Evolutionary conservation across 2,329 filamentous ascomycete genomes (phyloP).

Genomic region (Diplodia intermedia): DNA sequence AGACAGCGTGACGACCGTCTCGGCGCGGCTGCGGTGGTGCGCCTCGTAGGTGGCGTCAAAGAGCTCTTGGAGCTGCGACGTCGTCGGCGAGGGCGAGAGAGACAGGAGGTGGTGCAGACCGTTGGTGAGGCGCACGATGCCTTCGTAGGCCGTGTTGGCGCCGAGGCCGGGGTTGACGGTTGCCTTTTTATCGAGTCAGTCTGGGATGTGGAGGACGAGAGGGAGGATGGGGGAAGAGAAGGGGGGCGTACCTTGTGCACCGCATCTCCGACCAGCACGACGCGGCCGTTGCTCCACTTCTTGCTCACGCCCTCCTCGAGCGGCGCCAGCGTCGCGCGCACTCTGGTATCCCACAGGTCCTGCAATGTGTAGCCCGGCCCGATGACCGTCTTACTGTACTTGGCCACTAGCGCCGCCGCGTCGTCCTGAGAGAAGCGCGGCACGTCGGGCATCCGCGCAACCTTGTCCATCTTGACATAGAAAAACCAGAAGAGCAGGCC

Average conservation of each 20-base stretch:
- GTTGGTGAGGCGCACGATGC: slow-evolving; percentile 22
- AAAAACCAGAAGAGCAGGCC: slow-evolving; percentile 28
- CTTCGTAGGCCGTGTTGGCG: slow-evolving; percentile 20
- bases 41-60: slow-evolving; percentile 12
- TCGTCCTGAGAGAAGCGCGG: slow-evolving; percentile 45
- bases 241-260: slow-evolving; percentile 33
- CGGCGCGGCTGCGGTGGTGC: slow-evolving; percentile 8
- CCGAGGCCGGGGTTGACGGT: slow-evolving; percentile 27
- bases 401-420: slow-evolving; percentile 36
- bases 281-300: slow-evolving; percentile 19
- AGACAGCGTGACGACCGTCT: not conserved
- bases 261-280: slow-evolving; percentile 11
- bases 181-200: not conserved
- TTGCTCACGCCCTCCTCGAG: slow-evolving; percentile 20
- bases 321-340: slow-evolving; percentile 3
- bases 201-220: too few species aligned
- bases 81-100: not conserved
- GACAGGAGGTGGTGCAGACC: slow-evolving; percentile 8
- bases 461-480: slow-evolving; percentile 15
- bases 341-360: slow-evolving; percentile 14
- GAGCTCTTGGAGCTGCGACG: not conserved
- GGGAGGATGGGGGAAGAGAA: too few species aligned
- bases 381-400: slow-evolving; percentile 29
- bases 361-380: slow-evolving; percentile 31
- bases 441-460: not conserved